Base-by-base conservation (phyloP, 306 rosid genomes). In the Spatholobus suberectus region DNA sequence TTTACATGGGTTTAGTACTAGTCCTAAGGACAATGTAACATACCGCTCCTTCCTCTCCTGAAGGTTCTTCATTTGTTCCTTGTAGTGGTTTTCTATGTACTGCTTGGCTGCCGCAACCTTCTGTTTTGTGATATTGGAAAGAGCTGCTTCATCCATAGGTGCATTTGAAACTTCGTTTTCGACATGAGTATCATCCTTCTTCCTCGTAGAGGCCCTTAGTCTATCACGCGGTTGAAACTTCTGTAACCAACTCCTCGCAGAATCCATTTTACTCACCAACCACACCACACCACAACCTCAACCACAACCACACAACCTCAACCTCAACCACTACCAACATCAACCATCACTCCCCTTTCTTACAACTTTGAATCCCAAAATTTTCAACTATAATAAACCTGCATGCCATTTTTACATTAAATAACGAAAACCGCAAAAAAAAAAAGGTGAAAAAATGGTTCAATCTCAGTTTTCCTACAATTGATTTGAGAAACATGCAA, bases 41-140 rank as follows among this genome's bases (percentile, higher is more conserved):
- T 85, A 96, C 99, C 99, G 89, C 10, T 96, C 99, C 82, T 81
- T 96, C 78, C 99, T 91, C 65, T 96, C 99, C 46, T 92, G 98
- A 77, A 96, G 92, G 83, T 23, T 94, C 89, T 91, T 96, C 98
- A 87, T 96, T 82, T 96, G 99, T 86, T 96, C 99, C 89, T 96
- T 96, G 83, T 94, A 96, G 79, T 96, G 97, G 37, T 96, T 96
- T 89, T 96, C 99, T 24, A 96, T 96, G 73, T 92, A 94, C 84
- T 96, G 98, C 80, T 96, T 96, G 0, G 99, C 99, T 10, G 96
- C 97, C 0, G 94, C 94, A 49, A 79, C 99, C 86, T 94, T 96
- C 88, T 92, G 99, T 85, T 96, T 93, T 3, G 98, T 96, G 70
- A 75, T 32, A 38, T 7, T 92, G 34, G 99, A 96, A 62, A 88